Conservation (phyloP, 176 grass and related monocot genomes). For the Paspalum notatum region DNA sequence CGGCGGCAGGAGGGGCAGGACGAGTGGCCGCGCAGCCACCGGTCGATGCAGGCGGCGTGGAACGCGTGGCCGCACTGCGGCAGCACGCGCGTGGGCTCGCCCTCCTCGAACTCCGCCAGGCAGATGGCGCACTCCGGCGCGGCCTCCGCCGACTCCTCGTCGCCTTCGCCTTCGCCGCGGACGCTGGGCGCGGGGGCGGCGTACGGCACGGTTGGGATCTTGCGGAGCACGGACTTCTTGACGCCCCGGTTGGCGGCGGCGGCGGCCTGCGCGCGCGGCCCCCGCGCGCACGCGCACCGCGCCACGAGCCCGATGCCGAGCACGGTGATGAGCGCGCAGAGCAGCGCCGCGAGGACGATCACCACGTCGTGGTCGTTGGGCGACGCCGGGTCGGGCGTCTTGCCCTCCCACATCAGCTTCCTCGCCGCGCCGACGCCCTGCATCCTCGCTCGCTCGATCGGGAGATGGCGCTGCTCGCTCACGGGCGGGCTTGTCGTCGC, state of each 20-base stretch:
- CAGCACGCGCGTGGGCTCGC: constrained; percentile 65
- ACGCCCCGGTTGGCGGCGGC: constrained; percentile 60
- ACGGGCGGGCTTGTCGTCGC: constrained; percentile 37
- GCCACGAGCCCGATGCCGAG: constrained; percentile 62
- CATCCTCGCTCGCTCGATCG: background rate
- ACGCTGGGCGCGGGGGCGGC: background rate
- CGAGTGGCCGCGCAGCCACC: constrained; percentile 68
- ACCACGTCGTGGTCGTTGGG: constrained; percentile 56
- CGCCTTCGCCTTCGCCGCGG: background rate
- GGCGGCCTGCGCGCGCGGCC: background rate
- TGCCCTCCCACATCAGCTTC: constrained; percentile 31
- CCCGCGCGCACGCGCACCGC: constrained; percentile 53
- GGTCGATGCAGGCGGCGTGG: constrained; percentile 72
- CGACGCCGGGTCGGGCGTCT: background rate
- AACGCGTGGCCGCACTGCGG: constrained; percentile 68
- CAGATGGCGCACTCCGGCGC: constrained; percentile 70
- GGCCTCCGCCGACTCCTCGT: background rate
- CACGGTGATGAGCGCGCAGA: constrained; percentile 70
- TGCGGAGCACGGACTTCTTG: constrained; percentile 69
- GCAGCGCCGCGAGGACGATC: constrained; percentile 63
- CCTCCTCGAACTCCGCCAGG: constrained; percentile 68
- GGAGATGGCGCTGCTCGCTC: background rate
- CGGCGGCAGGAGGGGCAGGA: constrained; percentile 72
- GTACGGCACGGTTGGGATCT: constrained; percentile 58
- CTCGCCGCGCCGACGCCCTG: constrained; percentile 22